Conservation (phyloP, 768 basidiomycete species). For the Chalciporus chontae region DNA sequence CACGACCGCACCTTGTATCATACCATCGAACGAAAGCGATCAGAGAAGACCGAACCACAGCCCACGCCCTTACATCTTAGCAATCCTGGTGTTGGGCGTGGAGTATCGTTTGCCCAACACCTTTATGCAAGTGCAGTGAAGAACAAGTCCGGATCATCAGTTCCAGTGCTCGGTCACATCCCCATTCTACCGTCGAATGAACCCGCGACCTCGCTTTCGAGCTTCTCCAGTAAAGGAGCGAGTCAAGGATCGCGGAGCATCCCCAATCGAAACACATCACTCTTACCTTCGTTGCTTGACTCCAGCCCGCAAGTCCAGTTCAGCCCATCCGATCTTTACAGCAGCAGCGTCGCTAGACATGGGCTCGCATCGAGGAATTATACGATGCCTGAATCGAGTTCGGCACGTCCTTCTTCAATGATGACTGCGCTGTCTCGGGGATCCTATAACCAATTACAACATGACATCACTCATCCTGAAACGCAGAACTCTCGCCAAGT, state of each 20-base stretch:
- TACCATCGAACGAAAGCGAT: slow-evolving; percentile 19
- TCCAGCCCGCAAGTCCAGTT: slow-evolving; percentile 1
- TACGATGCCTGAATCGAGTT: not conserved
- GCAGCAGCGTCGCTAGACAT: slow-evolving; percentile 8
- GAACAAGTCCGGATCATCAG: slow-evolving; percentile 10
- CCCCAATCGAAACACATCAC: slow-evolving; percentile 4
- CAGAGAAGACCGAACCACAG: slow-evolving; percentile 2
- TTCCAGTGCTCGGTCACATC: not conserved
- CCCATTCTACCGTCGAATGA: slow-evolving; percentile 7
- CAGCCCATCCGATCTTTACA: slow-evolving; percentile 16
- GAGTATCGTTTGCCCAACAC: slow-evolving; percentile 37
- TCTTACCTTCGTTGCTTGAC: slow-evolving; percentile 3
- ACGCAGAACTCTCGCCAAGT: not conserved
- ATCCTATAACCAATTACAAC: not conserved
- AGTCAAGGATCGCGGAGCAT: not conserved
- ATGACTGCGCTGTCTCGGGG: slow-evolving; percentile 1
- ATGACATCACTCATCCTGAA: not conserved
- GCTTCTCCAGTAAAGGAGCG: not conserved
- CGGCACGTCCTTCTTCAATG: not conserved
- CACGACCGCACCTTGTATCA: slow-evolving; percentile 9
- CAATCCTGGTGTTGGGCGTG: slow-evolving; percentile 10
- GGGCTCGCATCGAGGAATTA: slow-evolving; percentile 4
- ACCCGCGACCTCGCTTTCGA: not conserved
- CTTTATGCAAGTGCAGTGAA: slow-evolving; percentile 41
- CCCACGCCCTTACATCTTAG: not conserved